Evolutionary conservation across 75 land plant species (phyloP).

Genomic region (Sequoia sempervirens): DNA sequence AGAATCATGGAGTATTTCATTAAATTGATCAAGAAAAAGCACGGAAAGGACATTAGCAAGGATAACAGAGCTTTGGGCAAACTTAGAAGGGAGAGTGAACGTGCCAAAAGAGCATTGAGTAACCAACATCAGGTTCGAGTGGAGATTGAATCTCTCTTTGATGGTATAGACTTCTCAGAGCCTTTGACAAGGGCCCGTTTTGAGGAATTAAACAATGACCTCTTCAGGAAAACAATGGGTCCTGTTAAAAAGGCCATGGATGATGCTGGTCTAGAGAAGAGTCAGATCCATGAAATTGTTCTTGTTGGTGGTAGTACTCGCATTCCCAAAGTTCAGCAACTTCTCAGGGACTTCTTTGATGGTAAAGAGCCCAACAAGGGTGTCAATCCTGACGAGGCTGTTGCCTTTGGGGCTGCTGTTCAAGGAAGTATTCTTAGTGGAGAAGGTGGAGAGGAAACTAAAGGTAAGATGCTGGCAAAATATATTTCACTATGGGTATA

Average conservation of each 20-base stretch:
- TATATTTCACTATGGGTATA: neutral
- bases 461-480: slow-evolving; percentile 36
- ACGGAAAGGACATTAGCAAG: slow-evolving; percentile 88
- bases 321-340: slow-evolving; percentile 93
- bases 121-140: slow-evolving; percentile 95
- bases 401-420: slow-evolving; percentile 91
- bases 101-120: slow-evolving; percentile 92
- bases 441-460: slow-evolving; percentile 89
- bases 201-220: slow-evolving; percentile 89
- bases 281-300: slow-evolving; percentile 84
- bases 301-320: slow-evolving; percentile 94
- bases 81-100: slow-evolving; percentile 77
- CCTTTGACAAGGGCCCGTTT: slow-evolving; percentile 86
- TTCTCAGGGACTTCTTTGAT: slow-evolving; percentile 91
- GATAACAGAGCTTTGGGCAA: slow-evolving; percentile 89
- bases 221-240: slow-evolving; percentile 96
- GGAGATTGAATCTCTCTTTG: slow-evolving; percentile 83
- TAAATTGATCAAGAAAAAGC: slow-evolving; percentile 96
- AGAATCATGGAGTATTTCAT: slow-evolving; percentile 96
- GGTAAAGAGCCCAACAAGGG: slow-evolving; percentile 99
- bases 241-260: slow-evolving; percentile 99
- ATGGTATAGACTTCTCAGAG: slow-evolving; percentile 88
- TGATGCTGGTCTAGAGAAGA: slow-evolving; percentile 82
- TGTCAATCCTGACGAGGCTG: slow-evolving; percentile 98
- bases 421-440: slow-evolving; percentile 94